Percentiles rank a stretch among this genome's conserved stretches.
These are phyloP conservation scores for Xerocomus potaroensis DNA, from an alignment of 768 basidiomycete species.

Conservation along the genomic window DNA sequence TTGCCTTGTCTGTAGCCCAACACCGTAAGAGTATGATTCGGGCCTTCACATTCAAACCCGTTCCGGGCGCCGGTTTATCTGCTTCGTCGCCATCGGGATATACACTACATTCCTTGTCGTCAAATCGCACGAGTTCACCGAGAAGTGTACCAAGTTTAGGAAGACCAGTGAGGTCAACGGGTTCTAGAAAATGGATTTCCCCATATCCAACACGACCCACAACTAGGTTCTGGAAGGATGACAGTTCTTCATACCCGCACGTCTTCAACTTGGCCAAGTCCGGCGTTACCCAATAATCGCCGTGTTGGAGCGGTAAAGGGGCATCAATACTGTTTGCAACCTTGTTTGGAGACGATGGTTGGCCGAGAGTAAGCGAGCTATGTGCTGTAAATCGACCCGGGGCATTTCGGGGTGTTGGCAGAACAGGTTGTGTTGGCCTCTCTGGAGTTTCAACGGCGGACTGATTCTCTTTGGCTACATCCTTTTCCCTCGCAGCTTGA, in stretches of 20 bases:
- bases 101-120: constrained; percentile 88
- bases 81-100: constrained; percentile 88
- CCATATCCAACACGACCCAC: constrained; percentile 94
- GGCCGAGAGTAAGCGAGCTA: constrained; percentile 27
- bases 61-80: constrained; percentile 77
- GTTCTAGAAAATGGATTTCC: constrained; percentile 73
- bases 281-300: constrained; percentile 91
- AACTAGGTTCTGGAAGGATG: constrained; percentile 67
- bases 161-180: constrained; percentile 84
- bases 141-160: constrained; percentile 75
- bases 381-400: constrained; percentile 41
- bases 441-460: constrained; percentile 19
- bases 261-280: constrained; percentile 67
- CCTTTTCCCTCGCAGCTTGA: constrained; percentile 71
- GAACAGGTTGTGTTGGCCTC: constrained; percentile 19
- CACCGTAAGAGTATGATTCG: constrained; percentile 72
- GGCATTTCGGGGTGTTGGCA: constrained; percentile 37
- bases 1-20: constrained; percentile 90
- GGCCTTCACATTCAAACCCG: constrained; percentile 87
- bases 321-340: constrained; percentile 20
- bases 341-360: constrained; percentile 27
- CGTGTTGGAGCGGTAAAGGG: constrained; percentile 57
- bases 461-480: constrained; percentile 43
- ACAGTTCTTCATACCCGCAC: constrained; percentile 68
- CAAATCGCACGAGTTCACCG: constrained; percentile 84